phyloP scores from a whole-genome alignment of 257 asterid species.

The Penstemon barbatus region DNA sequence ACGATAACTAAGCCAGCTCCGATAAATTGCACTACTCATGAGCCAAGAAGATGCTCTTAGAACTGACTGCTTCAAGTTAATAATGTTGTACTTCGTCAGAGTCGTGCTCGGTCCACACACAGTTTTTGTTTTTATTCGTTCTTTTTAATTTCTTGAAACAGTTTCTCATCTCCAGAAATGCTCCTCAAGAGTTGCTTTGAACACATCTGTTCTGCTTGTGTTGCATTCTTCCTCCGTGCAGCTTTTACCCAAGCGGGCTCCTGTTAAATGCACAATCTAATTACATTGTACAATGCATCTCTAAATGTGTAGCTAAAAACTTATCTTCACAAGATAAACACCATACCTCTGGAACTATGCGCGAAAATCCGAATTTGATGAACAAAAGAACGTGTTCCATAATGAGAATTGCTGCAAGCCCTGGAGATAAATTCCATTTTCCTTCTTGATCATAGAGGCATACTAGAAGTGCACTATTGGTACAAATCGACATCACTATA shows the following conservation, averaged over 20 bases:
- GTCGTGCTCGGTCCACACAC: background rate
- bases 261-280: conserved; percentile 35
- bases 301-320: background rate
- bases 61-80: background rate
- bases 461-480: conserved; percentile 76
- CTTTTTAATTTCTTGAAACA: conserved; percentile 44
- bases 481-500: conserved; percentile 83
- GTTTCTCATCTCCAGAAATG: conserved; percentile 55
- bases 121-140: conserved; percentile 23
- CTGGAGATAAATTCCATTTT: conserved; percentile 80
- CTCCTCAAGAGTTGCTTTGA: conserved; percentile 74
- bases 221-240: conserved; percentile 68
- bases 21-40: background rate
- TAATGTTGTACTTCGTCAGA: background rate
- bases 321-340: background rate
- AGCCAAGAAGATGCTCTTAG: background rate
- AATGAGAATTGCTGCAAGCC: conserved; percentile 82
- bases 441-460: conserved; percentile 87
- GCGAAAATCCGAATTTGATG: conserved; percentile 81
- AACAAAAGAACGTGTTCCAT: conserved; percentile 89
- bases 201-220: conserved; percentile 77
- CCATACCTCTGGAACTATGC: conserved; percentile 82
- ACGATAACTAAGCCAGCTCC: background rate
- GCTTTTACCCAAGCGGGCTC: conserved; percentile 96
- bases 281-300: background rate